Percentiles rank a stretch among this genome's conserved stretches.
These are phyloP conservation scores for Ustulina deusta DNA, from an alignment of 2,329 filamentous ascomycete species.

Conservation along the genomic window DNA sequence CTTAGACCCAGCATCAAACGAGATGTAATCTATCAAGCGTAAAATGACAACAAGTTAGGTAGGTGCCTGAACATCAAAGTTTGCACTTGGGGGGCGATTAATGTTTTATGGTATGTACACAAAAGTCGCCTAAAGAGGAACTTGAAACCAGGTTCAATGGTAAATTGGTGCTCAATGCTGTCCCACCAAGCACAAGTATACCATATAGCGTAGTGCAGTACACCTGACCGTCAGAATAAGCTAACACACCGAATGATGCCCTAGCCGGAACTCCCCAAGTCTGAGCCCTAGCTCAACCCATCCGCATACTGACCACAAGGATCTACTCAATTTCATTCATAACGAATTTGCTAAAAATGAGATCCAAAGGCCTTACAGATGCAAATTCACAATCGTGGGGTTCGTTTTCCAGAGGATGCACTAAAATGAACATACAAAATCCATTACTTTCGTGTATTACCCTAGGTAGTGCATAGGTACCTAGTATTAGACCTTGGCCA, in stretches of 20 bases:
- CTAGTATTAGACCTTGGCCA: background rate
- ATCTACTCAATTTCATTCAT: too few species aligned
- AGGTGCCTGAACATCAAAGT: too few species aligned
- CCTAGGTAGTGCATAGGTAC: too few species aligned
- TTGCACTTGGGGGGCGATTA: too few species aligned
- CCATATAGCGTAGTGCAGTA: background rate
- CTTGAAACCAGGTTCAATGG: background rate
- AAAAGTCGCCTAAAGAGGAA: background rate
- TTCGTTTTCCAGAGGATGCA: too few species aligned
- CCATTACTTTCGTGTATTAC: too few species aligned
- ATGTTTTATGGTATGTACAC: too few species aligned
- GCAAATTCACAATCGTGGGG: background rate
- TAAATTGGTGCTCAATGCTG: background rate
- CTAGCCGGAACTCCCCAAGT: constrained; percentile 15
- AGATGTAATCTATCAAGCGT: too few species aligned
- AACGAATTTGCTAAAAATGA: background rate
- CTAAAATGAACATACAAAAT: too few species aligned
- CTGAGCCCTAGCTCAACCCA: background rate
- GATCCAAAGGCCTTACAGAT: background rate
- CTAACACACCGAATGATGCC: constrained; percentile 3
- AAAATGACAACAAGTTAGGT: too few species aligned
- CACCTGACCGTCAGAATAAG: constrained; percentile 28
- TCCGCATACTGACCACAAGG: background rate
- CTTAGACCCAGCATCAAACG: too few species aligned
- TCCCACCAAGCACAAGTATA: constrained; percentile 1